Percentiles rank a stretch among this genome's conserved stretches.
Evolutionary conservation across 352 stramenopile genomes (phyloP).

Genomic region (Aphanomyces astaci): DNA sequence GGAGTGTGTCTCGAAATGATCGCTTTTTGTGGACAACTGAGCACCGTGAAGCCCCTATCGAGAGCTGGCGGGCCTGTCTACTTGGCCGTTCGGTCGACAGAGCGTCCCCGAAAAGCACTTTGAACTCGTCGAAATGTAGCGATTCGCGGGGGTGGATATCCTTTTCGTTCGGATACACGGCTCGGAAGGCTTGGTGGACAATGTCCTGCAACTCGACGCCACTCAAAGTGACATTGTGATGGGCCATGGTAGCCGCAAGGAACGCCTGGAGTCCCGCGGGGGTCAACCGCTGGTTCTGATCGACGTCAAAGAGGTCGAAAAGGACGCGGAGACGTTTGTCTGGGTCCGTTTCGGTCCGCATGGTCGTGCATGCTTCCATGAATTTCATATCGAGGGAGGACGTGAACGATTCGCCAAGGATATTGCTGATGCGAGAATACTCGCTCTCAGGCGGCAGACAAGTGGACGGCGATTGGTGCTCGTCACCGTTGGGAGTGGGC

Average conservation of each 20-base stretch:
- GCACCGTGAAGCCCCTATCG: no score
- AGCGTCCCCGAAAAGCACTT: background rate
- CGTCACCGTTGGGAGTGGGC: background rate
- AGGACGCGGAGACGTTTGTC: conserved; percentile 34
- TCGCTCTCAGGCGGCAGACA: no score
- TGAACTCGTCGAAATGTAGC: background rate
- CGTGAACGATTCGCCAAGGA: background rate
- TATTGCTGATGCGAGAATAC: background rate
- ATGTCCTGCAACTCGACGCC: conserved; percentile 8
- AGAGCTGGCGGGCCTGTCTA: no score
- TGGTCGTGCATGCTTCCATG: background rate
- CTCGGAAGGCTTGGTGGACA: background rate
- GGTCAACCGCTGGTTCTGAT: conserved; percentile 37
- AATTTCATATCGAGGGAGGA: background rate
- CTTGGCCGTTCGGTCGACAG: background rate
- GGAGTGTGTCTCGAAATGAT: background rate
- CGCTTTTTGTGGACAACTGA: no score
- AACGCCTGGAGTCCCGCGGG: conserved; percentile 46
- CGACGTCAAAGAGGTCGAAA: conserved; percentile 57
- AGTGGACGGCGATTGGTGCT: background rate
- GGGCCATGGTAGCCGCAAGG: conserved; percentile 44
- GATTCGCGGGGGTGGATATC: background rate
- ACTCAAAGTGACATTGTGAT: conserved; percentile 44
- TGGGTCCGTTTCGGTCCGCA: background rate
- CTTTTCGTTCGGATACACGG: no score